These are phyloP conservation scores for Dendrostoma leiphaemia DNA, from an alignment of 2,329 filamentous ascomycete genomes.

Conservation along the genomic window DNA sequence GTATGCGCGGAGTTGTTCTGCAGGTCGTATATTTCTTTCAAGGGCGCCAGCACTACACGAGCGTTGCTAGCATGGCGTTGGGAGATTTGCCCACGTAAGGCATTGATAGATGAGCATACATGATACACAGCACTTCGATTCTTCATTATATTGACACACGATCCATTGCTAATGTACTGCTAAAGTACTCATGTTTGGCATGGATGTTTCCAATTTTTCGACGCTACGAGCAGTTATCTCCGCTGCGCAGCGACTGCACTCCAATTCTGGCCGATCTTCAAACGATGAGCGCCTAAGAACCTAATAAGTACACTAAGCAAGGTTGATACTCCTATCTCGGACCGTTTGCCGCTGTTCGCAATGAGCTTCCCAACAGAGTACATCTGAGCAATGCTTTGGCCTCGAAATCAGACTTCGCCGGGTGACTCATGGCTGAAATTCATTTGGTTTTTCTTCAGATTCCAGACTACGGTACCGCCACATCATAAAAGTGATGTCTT, in stretches of 20 bases:
- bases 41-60: not conserved
- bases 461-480: too few relatives aligned
- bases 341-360: too few relatives aligned
- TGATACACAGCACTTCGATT: not conserved
- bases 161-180: too few relatives aligned
- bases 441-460: not conserved
- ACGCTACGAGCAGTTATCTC: too few relatives aligned
- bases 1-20: too few relatives aligned
- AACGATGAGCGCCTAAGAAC: too few relatives aligned
- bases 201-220: too few relatives aligned
- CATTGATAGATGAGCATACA: not conserved
- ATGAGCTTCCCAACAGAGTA: not conserved
- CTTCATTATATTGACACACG: not conserved
- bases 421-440: not conserved
- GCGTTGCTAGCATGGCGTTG: slow-evolving; percentile 8
- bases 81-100: not conserved
- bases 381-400: not conserved
- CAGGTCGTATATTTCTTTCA: too few relatives aligned
- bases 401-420: not conserved
- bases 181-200: too few relatives aligned
- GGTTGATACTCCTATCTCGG: not conserved
- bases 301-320: too few relatives aligned
- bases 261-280: too few relatives aligned
- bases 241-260: too few relatives aligned
- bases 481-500: not conserved